Evolutionary conservation across 2,329 filamentous ascomycete genomes (phyloP).

Genomic region (Ascochyta viciae-villosae): DNA sequence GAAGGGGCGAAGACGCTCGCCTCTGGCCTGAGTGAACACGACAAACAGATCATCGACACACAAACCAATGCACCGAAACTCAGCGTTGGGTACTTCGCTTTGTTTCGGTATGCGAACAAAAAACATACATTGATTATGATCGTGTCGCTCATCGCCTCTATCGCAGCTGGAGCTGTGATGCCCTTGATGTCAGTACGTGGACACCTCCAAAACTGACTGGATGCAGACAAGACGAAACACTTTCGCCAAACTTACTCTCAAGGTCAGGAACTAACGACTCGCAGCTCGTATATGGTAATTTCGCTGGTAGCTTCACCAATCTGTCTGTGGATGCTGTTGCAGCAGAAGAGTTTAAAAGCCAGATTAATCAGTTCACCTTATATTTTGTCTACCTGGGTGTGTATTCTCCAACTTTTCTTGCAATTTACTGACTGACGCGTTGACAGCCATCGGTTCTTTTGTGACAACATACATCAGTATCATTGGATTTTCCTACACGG

Average conservation of each 20-base stretch:
- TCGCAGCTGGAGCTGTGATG: slow-evolving; percentile 75
- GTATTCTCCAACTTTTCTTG: slow-evolving; percentile 43
- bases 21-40: slow-evolving; percentile 38
- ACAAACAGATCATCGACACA: slow-evolving; percentile 45
- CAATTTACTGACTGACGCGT: not conserved
- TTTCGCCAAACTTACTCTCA: not conserved
- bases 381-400: slow-evolving; percentile 51
- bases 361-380: slow-evolving; percentile 42
- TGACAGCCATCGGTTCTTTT: slow-evolving; percentile 39
- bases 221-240: not conserved
- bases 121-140: slow-evolving; percentile 52
- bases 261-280: not conserved
- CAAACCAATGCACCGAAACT: slow-evolving; percentile 53
- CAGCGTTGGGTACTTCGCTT: slow-evolving; percentile 54
- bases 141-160: slow-evolving; percentile 68
- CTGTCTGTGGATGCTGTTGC: slow-evolving; percentile 44
- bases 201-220: not conserved
- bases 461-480: slow-evolving; percentile 81
- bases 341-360: slow-evolving; percentile 34
- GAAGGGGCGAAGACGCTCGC: slow-evolving; percentile 33
- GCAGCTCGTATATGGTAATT: slow-evolving; percentile 49
- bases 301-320: slow-evolving; percentile 46
- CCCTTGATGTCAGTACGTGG: slow-evolving; percentile 71
- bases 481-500: slow-evolving; percentile 80
- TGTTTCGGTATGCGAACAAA: slow-evolving; percentile 56